Conservation (phyloP, 768 basidiomycete species). For the Boletus tylopilopsis region DNA sequence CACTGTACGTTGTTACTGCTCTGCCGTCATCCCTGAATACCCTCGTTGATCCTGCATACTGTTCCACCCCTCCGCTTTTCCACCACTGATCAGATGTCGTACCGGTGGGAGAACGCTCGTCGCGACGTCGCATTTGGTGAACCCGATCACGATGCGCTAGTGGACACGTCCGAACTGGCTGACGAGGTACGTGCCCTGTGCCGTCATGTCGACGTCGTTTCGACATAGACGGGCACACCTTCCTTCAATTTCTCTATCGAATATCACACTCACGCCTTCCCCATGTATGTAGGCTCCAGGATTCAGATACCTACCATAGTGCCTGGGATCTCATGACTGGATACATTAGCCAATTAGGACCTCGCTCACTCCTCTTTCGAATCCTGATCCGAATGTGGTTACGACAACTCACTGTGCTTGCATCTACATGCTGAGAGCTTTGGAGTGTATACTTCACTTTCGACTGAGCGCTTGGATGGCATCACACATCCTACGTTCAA, state of each 20-base stretch:
- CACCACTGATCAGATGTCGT: constrained; percentile 47
- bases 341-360: too few species aligned
- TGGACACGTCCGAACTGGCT: constrained; percentile 63
- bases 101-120: constrained; percentile 55
- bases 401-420: too few species aligned
- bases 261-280: not conserved
- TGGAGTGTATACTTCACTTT: too few species aligned
- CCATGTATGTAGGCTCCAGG: constrained; percentile 43
- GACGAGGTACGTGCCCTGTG: constrained; percentile 37
- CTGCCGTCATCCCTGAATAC: not conserved
- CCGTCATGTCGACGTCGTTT: too few species aligned
- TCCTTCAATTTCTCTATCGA: not conserved
- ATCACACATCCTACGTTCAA: not conserved
- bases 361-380: too few species aligned
- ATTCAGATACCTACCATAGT: constrained; percentile 53
- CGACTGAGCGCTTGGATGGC: not conserved
- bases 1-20: constrained; percentile 11
- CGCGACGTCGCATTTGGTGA: constrained; percentile 53
- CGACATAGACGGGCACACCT: too few species aligned
- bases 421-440: too few species aligned
- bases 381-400: too few species aligned
- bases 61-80: not conserved
- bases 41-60: not conserved
- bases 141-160: constrained; percentile 41
- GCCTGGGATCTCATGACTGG: not conserved